Percentiles rank a stretch among this genome's conserved stretches.
These are phyloP conservation scores for Colletotrichum simmondsii DNA, from an alignment of 2,329 filamentous ascomycete species.

Conservation along the genomic window DNA sequence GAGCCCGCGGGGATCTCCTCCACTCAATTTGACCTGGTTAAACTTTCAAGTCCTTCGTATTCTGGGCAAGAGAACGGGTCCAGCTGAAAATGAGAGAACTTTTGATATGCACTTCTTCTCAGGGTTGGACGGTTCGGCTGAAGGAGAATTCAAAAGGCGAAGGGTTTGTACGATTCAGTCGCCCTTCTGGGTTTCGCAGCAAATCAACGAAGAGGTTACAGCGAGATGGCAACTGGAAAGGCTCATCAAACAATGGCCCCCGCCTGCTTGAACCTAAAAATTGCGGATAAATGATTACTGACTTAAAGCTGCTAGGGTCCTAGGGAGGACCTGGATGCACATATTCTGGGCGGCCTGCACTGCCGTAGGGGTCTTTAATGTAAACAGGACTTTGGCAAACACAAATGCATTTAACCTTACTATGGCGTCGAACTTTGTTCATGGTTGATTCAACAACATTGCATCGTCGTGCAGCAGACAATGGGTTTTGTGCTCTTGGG, in stretches of 20 bases:
- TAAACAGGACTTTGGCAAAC: neutral
- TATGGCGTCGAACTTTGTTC: neutral
- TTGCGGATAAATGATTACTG: neutral
- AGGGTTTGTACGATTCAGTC: neutral
- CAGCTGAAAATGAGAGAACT: neutral
- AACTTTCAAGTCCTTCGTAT: neutral
- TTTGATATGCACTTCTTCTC: slow-evolving; percentile 8
- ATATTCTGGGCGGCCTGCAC: no score
- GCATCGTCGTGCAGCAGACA: neutral
- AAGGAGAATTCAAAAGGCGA: no score
- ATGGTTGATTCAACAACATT: neutral
- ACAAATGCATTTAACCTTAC: neutral
- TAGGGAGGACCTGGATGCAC: neutral
- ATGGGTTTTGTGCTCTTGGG: neutral
- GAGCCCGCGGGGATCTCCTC: neutral
- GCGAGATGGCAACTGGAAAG: neutral
- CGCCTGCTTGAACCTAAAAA: neutral
- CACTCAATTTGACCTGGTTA: neutral
- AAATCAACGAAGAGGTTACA: neutral
- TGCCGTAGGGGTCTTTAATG: no score
- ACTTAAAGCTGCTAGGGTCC: neutral
- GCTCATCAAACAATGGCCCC: neutral
- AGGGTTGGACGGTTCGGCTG: neutral
- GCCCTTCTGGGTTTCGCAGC: neutral
- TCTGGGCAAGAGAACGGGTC: neutral